Percentiles rank a stretch among this genome's conserved stretches.
Evolutionary conservation across 305 asterid species (phyloP).

Genomic region (Fraxinus platypoda): DNA sequence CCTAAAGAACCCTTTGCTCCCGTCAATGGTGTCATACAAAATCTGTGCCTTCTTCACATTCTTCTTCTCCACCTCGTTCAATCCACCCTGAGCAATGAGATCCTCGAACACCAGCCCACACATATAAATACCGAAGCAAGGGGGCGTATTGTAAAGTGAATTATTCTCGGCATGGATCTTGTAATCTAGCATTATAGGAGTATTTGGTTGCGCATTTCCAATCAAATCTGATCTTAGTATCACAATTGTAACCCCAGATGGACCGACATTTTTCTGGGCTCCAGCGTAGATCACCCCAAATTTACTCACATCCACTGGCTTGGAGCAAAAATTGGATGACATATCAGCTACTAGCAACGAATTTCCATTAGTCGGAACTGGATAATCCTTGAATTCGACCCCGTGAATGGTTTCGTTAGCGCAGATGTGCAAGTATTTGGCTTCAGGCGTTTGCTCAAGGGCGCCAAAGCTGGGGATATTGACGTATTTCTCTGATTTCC

Average conservation of each 20-base stretch:
- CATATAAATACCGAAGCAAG: constrained; percentile 86
- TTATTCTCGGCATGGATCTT: constrained; percentile 87
- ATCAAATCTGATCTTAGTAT: constrained; percentile 68
- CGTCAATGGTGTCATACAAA: constrained; percentile 71
- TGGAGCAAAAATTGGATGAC: constrained; percentile 90
- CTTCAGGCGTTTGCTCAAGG: constrained; percentile 51
- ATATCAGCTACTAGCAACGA: constrained; percentile 68
- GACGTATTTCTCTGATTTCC: constrained; percentile 78
- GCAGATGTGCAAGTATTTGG: constrained; percentile 77
- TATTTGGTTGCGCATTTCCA: constrained; percentile 65
- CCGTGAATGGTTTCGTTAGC: constrained; percentile 93
- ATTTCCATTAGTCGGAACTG: constrained; percentile 43
- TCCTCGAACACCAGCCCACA: constrained; percentile 89
- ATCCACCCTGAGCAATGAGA: constrained; percentile 78
- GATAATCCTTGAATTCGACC: constrained; percentile 82
- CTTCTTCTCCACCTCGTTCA: constrained; percentile 78
- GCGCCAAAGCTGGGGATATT: constrained; percentile 58
- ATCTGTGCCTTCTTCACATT: constrained; percentile 60
- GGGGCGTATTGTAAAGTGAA: constrained; percentile 85
- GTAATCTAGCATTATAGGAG: constrained; percentile 89
- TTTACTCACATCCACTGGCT: constrained; percentile 69
- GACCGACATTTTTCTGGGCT: constrained; percentile 96
- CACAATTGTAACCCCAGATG: constrained; percentile 88
- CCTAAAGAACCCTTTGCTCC: constrained; percentile 70
- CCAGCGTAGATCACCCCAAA: constrained; percentile 87